Base-by-base conservation (phyloP, 352 stramenopile genomes). In the Phytophthora syringae region DNA sequence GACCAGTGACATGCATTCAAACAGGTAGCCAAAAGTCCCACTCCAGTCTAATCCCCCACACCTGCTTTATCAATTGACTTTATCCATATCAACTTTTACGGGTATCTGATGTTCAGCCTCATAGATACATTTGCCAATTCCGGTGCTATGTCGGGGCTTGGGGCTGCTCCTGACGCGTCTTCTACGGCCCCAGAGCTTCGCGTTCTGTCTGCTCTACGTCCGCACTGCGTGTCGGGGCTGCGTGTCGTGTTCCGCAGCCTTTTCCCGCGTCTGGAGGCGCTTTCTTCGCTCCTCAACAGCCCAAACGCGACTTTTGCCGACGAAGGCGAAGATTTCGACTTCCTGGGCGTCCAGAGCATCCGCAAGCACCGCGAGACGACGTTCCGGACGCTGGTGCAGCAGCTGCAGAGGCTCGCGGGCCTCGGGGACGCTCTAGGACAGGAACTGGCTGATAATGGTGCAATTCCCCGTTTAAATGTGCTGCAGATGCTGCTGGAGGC, bases 281-380 rank as follows among this genome's bases (percentile, higher is more conserved):
- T 72, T 22, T 16, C 45, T 40, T 18, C 39, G 2, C 47, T 32
- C 13, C 15, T 54, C 28, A 37, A 22, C 20, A 30, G 25, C 28
- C 13, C 28, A 32, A 12, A 25, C 4, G 37, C 22, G 2, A n/a
- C 25, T 9, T 37, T 49, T 6, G 3, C 18, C 0, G 50, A 59
- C 25, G 22, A 55, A 48, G 47, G 56, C 12, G 36, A 27, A 36
- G 64, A 68, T 11, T 6, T 36, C 2, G 57, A 64, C 7, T 44
- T 60, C 24, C 15, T 72, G 40, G 58, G 36, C 12, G 39, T 27
- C 5, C 18, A 45, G 20, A 60, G 58, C 12, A 21, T 45, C 13
- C 51, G 39, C n/a, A 49, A 51, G 44, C 58, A 72, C 45, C 64
- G 64, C 25, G 58, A 72, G 7, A 60, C 57, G 45, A 9, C 42